A percentile compares a stretch with the other conserved stretches of the same genome.
Evolutionary conservation across 306 rosid genomes (phyloP).

Genomic region (Luffa acutangula): DNA sequence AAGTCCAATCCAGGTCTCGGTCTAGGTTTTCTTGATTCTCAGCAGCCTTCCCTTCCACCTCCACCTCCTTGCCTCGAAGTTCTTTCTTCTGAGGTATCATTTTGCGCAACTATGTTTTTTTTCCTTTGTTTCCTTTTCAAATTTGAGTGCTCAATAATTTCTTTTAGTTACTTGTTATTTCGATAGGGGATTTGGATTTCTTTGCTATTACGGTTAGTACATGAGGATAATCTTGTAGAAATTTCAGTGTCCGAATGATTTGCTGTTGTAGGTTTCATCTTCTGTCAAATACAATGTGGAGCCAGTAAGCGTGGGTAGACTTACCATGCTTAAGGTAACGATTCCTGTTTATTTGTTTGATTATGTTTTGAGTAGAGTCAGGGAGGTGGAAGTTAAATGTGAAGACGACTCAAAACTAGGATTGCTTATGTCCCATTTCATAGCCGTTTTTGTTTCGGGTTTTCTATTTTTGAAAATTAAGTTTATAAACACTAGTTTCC

Average conservation of each 20-base stretch:
- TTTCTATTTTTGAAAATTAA: too few species aligned
- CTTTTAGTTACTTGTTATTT: neutral
- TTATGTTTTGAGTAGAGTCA: neutral
- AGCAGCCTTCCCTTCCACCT: slow-evolving; percentile 32
- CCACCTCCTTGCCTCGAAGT: slow-evolving; percentile 73
- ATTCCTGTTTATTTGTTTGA: neutral
- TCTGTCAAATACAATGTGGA: slow-evolving; percentile 8
- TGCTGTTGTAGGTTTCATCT: slow-evolving; percentile 6
- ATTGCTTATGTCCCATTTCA: too few species aligned
- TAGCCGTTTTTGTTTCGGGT: too few species aligned
- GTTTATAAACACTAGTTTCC: too few species aligned
- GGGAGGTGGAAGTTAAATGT: neutral
- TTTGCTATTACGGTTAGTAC: neutral
- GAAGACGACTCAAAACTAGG: neutral
- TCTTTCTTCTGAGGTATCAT: slow-evolving; percentile 47
- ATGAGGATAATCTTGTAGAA: neutral
- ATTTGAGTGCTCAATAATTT: neutral
- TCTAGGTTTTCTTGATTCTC: slow-evolving; percentile 37
- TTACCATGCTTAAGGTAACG: slow-evolving; percentile 68
- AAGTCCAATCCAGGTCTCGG: slow-evolving; percentile 26
- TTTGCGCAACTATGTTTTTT: neutral
- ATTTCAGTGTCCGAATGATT: neutral
- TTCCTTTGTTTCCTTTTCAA: neutral
- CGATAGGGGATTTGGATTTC: neutral
- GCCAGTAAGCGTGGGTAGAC: slow-evolving; percentile 44